phyloP scores from a whole-genome alignment of 129 eudicot species.

The Flaveria sonorensis region DNA sequence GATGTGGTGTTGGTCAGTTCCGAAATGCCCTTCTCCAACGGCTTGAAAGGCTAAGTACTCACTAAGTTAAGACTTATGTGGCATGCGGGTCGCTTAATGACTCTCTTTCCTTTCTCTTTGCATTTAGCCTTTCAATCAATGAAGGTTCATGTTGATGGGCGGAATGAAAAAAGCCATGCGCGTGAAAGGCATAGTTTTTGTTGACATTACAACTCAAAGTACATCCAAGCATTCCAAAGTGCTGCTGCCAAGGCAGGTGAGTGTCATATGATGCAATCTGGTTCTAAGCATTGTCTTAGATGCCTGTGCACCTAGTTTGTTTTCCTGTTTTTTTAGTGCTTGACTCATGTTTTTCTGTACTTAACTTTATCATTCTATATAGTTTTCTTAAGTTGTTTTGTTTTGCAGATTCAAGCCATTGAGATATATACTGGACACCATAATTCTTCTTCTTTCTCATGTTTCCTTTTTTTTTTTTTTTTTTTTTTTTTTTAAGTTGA shows the following conservation, averaged over 20 bases:
- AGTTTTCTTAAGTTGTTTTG: too few species aligned
- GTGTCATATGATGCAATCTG: slow-evolving; percentile 28
- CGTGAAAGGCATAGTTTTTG: slow-evolving; percentile 99
- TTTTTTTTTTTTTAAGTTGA: too few species aligned
- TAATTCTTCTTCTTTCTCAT: too few species aligned
- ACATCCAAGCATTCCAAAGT: slow-evolving; percentile 96
- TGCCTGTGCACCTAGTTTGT: not conserved
- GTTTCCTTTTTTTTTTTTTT: too few species aligned
- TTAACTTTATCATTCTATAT: too few species aligned
- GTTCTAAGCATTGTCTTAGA: slow-evolving; percentile 11
- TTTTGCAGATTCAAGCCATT: too few species aligned
- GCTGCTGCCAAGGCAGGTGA: slow-evolving; percentile 98
- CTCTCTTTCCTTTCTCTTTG: not conserved
- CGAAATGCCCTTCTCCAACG: slow-evolving; percentile 96
- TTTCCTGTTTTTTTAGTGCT: slow-evolving; percentile 2
- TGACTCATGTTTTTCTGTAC: slow-evolving; percentile 40
- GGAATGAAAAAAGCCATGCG: slow-evolving; percentile 92
- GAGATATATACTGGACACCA: too few species aligned
- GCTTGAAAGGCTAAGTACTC: slow-evolving; percentile 69
- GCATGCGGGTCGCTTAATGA: not conserved
- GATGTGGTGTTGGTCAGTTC: too few species aligned
- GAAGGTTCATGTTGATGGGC: slow-evolving; percentile 51
- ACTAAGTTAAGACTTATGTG: not conserved
- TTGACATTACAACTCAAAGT: slow-evolving; percentile 88
- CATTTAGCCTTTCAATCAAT: not conserved